Conservation (phyloP, 768 basidiomycete species). For the Lanmaoa rubissima region DNA sequence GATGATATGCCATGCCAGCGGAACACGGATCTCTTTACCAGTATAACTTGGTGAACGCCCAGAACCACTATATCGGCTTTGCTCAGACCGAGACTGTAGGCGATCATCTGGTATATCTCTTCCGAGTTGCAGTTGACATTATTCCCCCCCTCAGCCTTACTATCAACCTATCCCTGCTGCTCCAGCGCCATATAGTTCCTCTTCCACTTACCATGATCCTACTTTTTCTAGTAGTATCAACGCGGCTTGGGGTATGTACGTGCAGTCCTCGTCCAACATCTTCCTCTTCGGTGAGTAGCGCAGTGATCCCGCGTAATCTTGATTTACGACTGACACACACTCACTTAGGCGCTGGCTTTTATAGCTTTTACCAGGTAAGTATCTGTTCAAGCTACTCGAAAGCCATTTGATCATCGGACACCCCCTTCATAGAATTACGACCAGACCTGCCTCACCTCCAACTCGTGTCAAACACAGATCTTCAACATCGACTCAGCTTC, state of each 20-base stretch:
- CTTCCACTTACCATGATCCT: slow-evolving; percentile 40
- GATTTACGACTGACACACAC: slow-evolving; percentile 24
- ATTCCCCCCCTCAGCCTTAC: slow-evolving; percentile 37
- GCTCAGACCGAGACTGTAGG: slow-evolving; percentile 51
- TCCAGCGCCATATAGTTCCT: slow-evolving; percentile 41
- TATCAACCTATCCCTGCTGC: slow-evolving; percentile 46
- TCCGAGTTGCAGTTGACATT: not conserved
- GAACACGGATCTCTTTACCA: slow-evolving; percentile 51
- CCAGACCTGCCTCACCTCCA: slow-evolving; percentile 34
- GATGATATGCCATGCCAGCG: slow-evolving; percentile 21
- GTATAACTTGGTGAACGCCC: slow-evolving; percentile 43
- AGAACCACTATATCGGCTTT: slow-evolving; percentile 48
- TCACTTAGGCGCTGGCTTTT: slow-evolving; percentile 44
- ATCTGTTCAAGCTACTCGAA: too few species aligned
- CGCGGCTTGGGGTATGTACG: slow-evolving; percentile 15
- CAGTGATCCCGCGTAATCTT: slow-evolving; percentile 22
- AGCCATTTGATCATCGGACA: not conserved
- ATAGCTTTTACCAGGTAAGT: slow-evolving; percentile 46
- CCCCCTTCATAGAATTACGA: slow-evolving; percentile 35
- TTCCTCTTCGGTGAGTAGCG: slow-evolving; percentile 38
- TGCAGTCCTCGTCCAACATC: slow-evolving; percentile 38
- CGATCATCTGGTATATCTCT: not conserved
- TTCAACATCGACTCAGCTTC: slow-evolving; percentile 41
- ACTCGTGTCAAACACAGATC: slow-evolving; percentile 43
- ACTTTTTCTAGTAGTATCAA: slow-evolving; percentile 14